Evolutionary conservation across 1,284 basidiomycete genomes (phyloP), one percentile per base, ranked within the genome.

Genomic region (Trichosporon faecale): DNA sequence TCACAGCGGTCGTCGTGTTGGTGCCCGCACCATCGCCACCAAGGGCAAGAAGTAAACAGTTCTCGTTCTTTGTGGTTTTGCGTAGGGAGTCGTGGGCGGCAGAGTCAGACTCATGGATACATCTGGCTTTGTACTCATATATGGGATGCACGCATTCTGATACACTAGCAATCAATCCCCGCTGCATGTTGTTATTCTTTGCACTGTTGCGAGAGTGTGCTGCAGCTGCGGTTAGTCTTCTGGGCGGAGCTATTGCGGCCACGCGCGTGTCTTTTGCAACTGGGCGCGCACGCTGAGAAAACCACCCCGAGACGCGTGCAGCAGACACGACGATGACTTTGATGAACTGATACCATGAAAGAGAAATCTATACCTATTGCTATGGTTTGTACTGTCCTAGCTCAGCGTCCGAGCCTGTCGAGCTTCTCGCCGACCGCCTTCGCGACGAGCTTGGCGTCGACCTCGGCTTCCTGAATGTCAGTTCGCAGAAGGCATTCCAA

Each of bases 21-120:
- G 73, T 69, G 69, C 67, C 71, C 73, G 73, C 70, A 73, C 71
- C 74, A 66, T 70, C 68, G 72, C 66, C 63, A 60, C 70, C 73
- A 71, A 71, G 70, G 68, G 68, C 68, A 76, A 76, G 75, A 76
- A 76, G 75, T 75, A 75, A 75, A 72, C 64, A 35, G 46, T 64
- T 64, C 63, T 46, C 18, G 55, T 57, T 33, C 31, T 25, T 55
- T 63, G 40, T 61, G 65, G 65, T 21, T 40, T 65, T 21, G 69
- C 44, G 40, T 65, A 16, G 37, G 65, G 66, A 63, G 63, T 44
- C 61, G 29, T 23, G 69, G 66, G 40, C 25, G 46, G 65, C 57
- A 66, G 65, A 33, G 35, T 44, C 55, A 40, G 33, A 52, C 27
- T 27, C 64, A 52, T 37, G 37, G 55, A 66, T 52, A 52, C 66